A percentile compares a stretch with the other conserved stretches of the same genome.
These are phyloP conservation scores for Crotalaria pallida DNA, from an alignment of 306 rosid species.

Conservation along the genomic window DNA sequence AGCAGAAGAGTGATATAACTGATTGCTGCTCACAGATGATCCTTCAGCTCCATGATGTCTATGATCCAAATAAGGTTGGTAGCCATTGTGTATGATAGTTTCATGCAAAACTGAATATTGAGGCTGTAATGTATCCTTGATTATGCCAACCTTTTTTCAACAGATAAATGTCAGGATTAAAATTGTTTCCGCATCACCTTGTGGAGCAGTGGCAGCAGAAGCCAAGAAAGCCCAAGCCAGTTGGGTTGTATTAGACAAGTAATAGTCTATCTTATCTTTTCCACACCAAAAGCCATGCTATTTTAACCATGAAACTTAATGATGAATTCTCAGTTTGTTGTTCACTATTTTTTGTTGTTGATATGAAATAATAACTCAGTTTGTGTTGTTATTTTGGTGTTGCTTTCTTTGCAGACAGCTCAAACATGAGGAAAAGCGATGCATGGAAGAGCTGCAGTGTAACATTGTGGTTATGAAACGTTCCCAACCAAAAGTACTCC, in stretches of 20 bases:
- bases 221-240: constrained; percentile 81
- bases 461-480: constrained; percentile 94
- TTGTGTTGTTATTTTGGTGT: constrained; percentile 14
- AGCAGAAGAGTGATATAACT: constrained; percentile 71
- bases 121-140: not conserved
- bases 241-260: constrained; percentile 98
- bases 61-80: constrained; percentile 86
- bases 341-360: not conserved
- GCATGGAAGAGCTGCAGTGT: constrained; percentile 98
- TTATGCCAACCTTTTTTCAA: constrained; percentile 3
- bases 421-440: constrained; percentile 81
- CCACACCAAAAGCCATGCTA: constrained; percentile 11
- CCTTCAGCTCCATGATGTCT: constrained; percentile 93
- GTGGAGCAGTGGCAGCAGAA: constrained; percentile 88
- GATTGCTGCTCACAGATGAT: constrained; percentile 99
- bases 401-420: constrained; percentile 58
- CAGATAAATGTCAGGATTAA: constrained; percentile 94
- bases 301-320: not conserved
- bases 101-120: constrained; percentile 11
- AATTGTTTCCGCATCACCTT: constrained; percentile 90
- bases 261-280: constrained; percentile 33
- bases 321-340: not conserved
- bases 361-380: not conserved
- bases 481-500: constrained; percentile 91
- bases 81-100: not conserved